Conservation (phyloP, 257 asterid genomes). For the Osmanthus fragrans region DNA sequence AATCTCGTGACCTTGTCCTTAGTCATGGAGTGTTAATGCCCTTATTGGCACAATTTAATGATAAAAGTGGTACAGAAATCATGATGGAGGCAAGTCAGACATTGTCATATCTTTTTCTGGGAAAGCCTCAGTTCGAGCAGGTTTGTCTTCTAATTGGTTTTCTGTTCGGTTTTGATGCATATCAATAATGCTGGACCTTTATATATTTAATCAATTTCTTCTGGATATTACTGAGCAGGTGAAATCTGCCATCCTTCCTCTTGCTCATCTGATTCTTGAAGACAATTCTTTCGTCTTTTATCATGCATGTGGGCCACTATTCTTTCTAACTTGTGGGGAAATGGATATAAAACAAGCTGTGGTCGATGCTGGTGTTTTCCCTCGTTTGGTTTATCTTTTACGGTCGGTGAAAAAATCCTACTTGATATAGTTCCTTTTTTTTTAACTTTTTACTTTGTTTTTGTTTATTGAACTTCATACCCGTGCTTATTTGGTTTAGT, state of each 20-base stretch:
- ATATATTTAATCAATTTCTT: neutral
- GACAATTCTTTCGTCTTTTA: no score
- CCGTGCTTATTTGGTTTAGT: no score
- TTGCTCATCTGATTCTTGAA: constrained; percentile 21
- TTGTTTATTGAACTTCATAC: no score
- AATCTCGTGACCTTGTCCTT: constrained; percentile 6
- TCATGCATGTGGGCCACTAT: no score
- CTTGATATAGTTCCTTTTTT: no score
- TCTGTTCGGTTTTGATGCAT: neutral
- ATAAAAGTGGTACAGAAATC: constrained; percentile 41
- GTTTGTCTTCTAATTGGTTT: constrained; percentile 18
- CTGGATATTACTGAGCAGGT: neutral
- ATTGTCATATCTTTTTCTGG: constrained; percentile 47
- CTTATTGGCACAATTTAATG: constrained; percentile 42
- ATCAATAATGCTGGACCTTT: neutral
- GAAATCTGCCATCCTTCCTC: constrained; percentile 26
- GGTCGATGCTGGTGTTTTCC: no score
- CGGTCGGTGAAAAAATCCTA: no score
- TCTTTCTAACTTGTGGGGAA: no score
- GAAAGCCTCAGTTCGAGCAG: constrained; percentile 52
- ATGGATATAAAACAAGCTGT: no score
- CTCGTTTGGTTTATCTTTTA: no score
- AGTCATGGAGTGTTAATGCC: constrained; percentile 27
- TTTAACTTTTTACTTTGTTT: no score
- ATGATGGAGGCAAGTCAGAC: constrained; percentile 50